phyloP scores from a whole-genome alignment of 306 rosid species.

The Gillenia trifoliata region DNA sequence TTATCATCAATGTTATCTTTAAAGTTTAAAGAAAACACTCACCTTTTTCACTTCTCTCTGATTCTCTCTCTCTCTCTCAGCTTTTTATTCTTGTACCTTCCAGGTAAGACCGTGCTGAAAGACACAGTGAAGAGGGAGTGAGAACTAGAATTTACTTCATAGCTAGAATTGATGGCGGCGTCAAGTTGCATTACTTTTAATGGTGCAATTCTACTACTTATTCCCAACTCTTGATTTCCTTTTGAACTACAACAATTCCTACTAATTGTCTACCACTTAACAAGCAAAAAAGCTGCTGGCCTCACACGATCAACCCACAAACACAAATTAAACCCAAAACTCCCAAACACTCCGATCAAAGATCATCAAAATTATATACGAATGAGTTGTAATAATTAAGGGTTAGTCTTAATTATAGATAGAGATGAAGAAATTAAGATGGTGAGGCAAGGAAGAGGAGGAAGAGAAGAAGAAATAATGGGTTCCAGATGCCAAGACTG shows the following conservation, averaged over 20 bases:
- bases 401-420: neutral
- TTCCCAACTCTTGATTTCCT: neutral
- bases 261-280: neutral
- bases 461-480: slow-evolving; percentile 1
- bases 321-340: slow-evolving; percentile 10
- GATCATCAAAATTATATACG: neutral
- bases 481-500: slow-evolving; percentile 53
- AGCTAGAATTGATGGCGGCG: neutral
- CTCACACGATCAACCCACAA: slow-evolving; percentile 5
- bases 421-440: slow-evolving; percentile 9
- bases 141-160: neutral
- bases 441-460: slow-evolving; percentile 19
- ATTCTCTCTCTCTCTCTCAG: neutral
- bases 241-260: neutral
- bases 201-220: neutral
- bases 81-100: neutral
- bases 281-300: slow-evolving; percentile 3
- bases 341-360: neutral
- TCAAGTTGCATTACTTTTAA: neutral
- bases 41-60: neutral
- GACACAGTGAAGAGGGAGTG: neutral
- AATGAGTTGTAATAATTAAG: neutral
- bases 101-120: neutral
- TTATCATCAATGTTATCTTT: neutral
- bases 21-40: neutral